phyloP scores from a whole-genome alignment of 2,329 filamentous ascomycete genomes.

The Hortaea werneckii region DNA sequence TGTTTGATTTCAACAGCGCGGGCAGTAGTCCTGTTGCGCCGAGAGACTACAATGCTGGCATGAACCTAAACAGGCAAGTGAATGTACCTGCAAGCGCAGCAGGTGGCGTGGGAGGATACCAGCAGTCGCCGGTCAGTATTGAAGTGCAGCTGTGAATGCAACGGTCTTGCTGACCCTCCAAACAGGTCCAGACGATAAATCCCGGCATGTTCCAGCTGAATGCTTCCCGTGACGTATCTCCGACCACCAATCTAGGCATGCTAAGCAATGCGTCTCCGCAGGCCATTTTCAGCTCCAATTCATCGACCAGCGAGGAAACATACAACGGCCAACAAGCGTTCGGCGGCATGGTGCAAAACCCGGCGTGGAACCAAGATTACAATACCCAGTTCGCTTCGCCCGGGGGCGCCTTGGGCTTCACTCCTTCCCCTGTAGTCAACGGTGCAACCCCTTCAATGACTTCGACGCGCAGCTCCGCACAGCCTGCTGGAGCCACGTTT shows the following conservation, averaged over 20 bases:
- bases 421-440: slow-evolving; percentile 26
- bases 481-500: slow-evolving; percentile 4
- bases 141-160: background rate
- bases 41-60: slow-evolving; percentile 18
- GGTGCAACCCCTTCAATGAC: slow-evolving; percentile 13
- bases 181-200: slow-evolving; percentile 21
- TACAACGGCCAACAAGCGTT: slow-evolving; percentile 20
- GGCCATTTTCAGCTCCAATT: slow-evolving; percentile 26
- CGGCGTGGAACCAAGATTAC: slow-evolving; percentile 24
- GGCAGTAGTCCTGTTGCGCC: slow-evolving; percentile 43
- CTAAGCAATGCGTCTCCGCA: slow-evolving; percentile 23
- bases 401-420: slow-evolving; percentile 20
- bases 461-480: slow-evolving; percentile 4
- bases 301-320: slow-evolving; percentile 25
- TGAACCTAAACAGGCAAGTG: slow-evolving; percentile 20
- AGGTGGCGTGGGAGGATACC: slow-evolving; percentile 10
- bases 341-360: slow-evolving; percentile 19
- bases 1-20: slow-evolving; percentile 51
- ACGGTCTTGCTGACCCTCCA: background rate
- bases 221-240: slow-evolving; percentile 22
- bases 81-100: slow-evolving; percentile 7
- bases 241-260: slow-evolving; percentile 18
- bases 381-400: slow-evolving; percentile 23
- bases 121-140: slow-evolving; percentile 18
- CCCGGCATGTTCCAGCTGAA: slow-evolving; percentile 24